Conservation (phyloP, 2,329 filamentous ascomycete genomes). For the Aschersonia sp. region DNA sequence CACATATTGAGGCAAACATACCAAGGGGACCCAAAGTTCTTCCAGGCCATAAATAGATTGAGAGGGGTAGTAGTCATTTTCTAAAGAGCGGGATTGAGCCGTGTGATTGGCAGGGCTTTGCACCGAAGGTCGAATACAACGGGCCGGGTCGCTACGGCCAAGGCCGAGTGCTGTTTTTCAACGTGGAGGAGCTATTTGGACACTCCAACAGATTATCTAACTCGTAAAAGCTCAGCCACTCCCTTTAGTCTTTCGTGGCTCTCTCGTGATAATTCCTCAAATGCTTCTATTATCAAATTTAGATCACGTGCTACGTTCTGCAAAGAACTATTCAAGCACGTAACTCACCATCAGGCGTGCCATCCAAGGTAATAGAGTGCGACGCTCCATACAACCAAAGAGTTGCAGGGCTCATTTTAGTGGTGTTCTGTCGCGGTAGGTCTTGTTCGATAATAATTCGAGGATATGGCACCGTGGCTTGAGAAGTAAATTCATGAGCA, state of each 20-base stretch:
- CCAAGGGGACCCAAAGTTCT: too few relatives aligned
- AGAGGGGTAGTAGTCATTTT: too few relatives aligned
- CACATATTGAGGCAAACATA: too few relatives aligned
- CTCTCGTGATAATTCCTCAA: constrained; percentile 3
- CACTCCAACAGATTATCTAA: not conserved
- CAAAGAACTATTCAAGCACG: not conserved
- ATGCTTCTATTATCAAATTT: constrained; percentile 1
- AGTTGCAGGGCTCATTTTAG: constrained; percentile 5
- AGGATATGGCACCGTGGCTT: constrained; percentile 4
- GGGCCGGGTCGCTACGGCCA: too few relatives aligned
- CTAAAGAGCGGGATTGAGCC: too few relatives aligned
- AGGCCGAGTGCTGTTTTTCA: too few relatives aligned
- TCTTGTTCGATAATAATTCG: constrained; percentile 5
- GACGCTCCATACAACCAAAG: constrained; percentile 9
- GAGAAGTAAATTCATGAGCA: not conserved
- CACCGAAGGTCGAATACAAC: too few relatives aligned
- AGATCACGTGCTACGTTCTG: not conserved
- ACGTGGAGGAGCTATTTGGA: too few relatives aligned
- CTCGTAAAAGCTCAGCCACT: constrained; percentile 2
- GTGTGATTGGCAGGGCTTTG: too few relatives aligned
- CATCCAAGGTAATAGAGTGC: constrained; percentile 8
- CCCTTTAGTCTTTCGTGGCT: constrained; percentile 4
- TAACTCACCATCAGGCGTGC: constrained; percentile 6
- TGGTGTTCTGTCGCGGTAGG: constrained; percentile 4
- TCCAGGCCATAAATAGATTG: too few relatives aligned